These are phyloP conservation scores for Fonsecaea erecta DNA, from an alignment of 2,329 filamentous ascomycete species.

Conservation along the genomic window DNA sequence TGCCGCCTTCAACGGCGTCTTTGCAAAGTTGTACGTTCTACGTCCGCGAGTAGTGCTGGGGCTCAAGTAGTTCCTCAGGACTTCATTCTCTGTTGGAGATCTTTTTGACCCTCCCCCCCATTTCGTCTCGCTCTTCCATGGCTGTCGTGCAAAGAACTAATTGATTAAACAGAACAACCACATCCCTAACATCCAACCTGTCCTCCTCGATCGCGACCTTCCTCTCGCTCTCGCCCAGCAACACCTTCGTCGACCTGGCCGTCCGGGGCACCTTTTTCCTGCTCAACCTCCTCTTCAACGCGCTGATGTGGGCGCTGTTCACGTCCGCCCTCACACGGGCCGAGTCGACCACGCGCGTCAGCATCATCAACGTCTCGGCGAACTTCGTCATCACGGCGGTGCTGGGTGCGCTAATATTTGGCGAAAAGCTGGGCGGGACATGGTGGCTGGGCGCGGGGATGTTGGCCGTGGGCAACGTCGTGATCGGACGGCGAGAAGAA, in stretches of 20 bases:
- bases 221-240: conserved; percentile 52
- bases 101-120: background rate
- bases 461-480: conserved; percentile 65
- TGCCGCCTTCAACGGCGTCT: conserved; percentile 68
- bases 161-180: conserved; percentile 60
- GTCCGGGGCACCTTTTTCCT: conserved; percentile 61
- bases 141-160: background rate
- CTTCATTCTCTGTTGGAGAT: background rate
- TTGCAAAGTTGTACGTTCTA: conserved; percentile 63
- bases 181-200: conserved; percentile 60
- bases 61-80: background rate
- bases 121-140: background rate
- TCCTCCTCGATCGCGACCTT: conserved; percentile 52
- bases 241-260: conserved; percentile 52
- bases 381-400: conserved; percentile 68
- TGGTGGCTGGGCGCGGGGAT: conserved; percentile 67
- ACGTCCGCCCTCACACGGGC: conserved; percentile 65
- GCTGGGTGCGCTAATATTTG: conserved; percentile 62
- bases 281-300: conserved; percentile 66
- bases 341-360: conserved; percentile 65
- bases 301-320: conserved; percentile 69
- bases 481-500: conserved; percentile 64
- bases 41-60: too few relatives aligned
- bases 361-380: conserved; percentile 66
- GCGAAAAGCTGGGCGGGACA: conserved; percentile 58